phyloP scores from a whole-genome alignment of 305 asterid genomes.

The Plantago rigida region DNA sequence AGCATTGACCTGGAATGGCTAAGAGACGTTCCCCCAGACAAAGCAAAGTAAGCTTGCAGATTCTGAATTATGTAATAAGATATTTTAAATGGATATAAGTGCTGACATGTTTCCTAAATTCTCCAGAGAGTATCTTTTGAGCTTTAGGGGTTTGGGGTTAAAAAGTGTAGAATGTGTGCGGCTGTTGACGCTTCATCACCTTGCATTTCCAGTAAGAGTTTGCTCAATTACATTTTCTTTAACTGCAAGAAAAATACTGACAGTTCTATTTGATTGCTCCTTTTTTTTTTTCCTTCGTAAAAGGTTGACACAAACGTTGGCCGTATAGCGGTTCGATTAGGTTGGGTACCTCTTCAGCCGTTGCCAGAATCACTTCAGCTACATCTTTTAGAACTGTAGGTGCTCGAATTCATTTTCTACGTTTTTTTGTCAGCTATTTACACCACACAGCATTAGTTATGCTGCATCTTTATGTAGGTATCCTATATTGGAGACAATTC shows the following conservation, averaged over 20 bases:
- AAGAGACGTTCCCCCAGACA: constrained; percentile 35
- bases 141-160: constrained; percentile 38
- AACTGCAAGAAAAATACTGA: not conserved
- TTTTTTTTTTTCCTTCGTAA: too few relatives aligned
- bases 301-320: constrained; percentile 44
- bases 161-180: constrained; percentile 45
- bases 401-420: not conserved
- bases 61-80: not conserved
- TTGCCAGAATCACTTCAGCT: constrained; percentile 32
- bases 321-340: constrained; percentile 38
- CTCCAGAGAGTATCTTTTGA: constrained; percentile 32
- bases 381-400: constrained; percentile 30
- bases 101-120: not conserved
- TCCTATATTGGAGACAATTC: constrained; percentile 28
- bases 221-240: not conserved
- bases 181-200: constrained; percentile 38
- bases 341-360: constrained; percentile 43
- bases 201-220: constrained; percentile 40
- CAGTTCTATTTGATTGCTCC: not conserved
- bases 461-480: constrained; percentile 28
- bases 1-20: constrained; percentile 50
- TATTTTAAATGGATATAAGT: not conserved
- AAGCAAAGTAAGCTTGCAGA: constrained; percentile 38
- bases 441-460: not conserved
- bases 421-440: not conserved